These are phyloP conservation scores for Agroathelia rolfsii DNA, from an alignment of 1,284 basidiomycete species.

Conservation along the genomic window DNA sequence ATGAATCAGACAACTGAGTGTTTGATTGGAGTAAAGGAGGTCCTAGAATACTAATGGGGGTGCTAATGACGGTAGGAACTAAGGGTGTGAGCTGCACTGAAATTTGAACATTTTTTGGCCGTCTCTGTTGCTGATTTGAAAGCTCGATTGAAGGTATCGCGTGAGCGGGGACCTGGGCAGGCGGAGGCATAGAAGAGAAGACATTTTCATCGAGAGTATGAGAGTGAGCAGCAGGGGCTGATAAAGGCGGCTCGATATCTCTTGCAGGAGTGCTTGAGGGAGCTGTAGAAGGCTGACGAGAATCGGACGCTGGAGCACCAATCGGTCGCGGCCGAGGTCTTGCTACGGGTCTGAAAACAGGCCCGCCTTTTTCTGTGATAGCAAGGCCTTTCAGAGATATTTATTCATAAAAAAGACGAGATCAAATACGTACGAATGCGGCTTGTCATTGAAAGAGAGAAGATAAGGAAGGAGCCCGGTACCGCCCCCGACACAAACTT, in stretches of 20 bases:
- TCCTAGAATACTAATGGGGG: too few species aligned
- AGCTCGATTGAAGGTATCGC: not conserved
- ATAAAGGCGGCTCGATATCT: slow-evolving; percentile 12
- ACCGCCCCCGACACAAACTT: too few species aligned
- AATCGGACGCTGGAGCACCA: slow-evolving; percentile 11
- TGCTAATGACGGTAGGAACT: too few species aligned
- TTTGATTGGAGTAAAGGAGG: too few species aligned
- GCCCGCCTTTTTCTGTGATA: slow-evolving; percentile 55
- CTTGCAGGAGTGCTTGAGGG: slow-evolving; percentile 14
- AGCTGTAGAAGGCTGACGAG: slow-evolving; percentile 13
- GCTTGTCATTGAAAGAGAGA: slow-evolving; percentile 44
- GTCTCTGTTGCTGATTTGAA: not conserved
- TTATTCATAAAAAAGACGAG: slow-evolving; percentile 3
- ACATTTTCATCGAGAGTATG: slow-evolving; percentile 1
- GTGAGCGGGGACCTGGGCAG: slow-evolving; percentile 12
- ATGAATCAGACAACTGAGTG: too few species aligned
- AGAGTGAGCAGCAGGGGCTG: not conserved
- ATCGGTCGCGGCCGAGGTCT: slow-evolving; percentile 42
- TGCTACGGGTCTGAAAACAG: slow-evolving; percentile 55
- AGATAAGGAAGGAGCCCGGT: too few species aligned
- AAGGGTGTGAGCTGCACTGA: too few species aligned
- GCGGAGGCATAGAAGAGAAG: slow-evolving; percentile 14
- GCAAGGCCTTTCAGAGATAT: slow-evolving; percentile 8
- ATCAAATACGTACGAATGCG: slow-evolving; percentile 57
- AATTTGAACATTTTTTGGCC: too few species aligned